Evolutionary conservation across 108 stramenopile genomes (phyloP), one percentile per base, ranked within the genome.

Genomic region (Pinguiococcus pyrenoidosus): DNA sequence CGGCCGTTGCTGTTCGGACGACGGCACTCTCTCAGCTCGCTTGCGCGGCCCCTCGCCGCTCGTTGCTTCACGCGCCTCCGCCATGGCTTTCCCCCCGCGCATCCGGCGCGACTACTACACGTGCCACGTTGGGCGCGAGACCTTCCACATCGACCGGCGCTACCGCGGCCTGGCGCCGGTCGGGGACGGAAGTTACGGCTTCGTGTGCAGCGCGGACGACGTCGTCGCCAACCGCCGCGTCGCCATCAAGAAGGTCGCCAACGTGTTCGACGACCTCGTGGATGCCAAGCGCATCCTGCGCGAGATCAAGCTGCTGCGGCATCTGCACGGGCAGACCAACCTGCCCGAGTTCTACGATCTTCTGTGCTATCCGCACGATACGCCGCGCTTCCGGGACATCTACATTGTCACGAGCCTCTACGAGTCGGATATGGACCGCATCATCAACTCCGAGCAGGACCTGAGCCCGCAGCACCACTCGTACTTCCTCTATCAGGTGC

Each of bases 291-390:
- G 37, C 20, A 74, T 70, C 29, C 29, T 69, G 24, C 55, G 72
- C 13, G 72, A 74, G 44, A 48, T 74, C 54, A 91, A 91, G 54
- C 77, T 90, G 2, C 53, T 92, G 37, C 84, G 89, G 42, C 84
- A 85, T 6, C 5, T 17, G 10, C 23, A 1, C 14, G 0, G 29
- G 2, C 14, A 46, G 18, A 29, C 14, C 26, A 46, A 30, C 1
- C 6, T 10, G 16, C 23, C 17, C 25, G 79, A 85, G 57, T 57
- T 69, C 5, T 82, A 85, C 58, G 8, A 1, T 22, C 8, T 23
- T 26, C 30, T 29, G 28, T 29, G 27, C 27, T 2, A 13, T 2
- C 28, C n/a, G 17, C 6, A 83, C 84, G 79, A 81, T 89, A 75
- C 80, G 81, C 9, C 84, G 82, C 18, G 57, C 55, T 51, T 39